These are phyloP conservation scores for Omphalea diandra DNA, from an alignment of 441 rosid species.

Conservation along the genomic window DNA sequence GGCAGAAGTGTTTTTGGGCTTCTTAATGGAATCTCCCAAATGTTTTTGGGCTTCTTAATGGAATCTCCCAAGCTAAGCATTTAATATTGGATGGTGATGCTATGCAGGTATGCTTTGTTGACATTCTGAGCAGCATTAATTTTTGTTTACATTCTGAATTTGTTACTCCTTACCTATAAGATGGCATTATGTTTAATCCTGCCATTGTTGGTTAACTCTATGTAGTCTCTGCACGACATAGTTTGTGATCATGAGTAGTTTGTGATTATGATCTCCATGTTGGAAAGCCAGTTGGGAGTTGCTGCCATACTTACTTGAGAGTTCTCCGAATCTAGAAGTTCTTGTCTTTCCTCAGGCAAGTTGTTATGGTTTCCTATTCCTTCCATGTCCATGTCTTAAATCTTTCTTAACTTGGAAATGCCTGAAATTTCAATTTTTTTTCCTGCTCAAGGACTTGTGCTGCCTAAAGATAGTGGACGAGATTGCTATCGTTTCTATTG, in stretches of 20 bases:
- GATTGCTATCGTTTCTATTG: neutral
- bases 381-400: neutral
- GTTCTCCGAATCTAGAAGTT: slow-evolving; percentile 12
- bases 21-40: slow-evolving; percentile 5
- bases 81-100: neutral
- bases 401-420: neutral
- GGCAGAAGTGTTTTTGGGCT: neutral
- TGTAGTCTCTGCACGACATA: neutral
- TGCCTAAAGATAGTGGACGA: slow-evolving; percentile 11
- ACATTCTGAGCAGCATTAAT: neutral
- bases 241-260: neutral
- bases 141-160: neutral
- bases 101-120: slow-evolving; percentile 8
- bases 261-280: neutral
- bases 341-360: slow-evolving; percentile 10
- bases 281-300: neutral
- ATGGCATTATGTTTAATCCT: neutral
- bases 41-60: too few relatives aligned
- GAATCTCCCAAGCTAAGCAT: slow-evolving; percentile 1
- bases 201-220: neutral
- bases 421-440: neutral
- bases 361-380: neutral
- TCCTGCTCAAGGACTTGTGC: slow-evolving; percentile 8
- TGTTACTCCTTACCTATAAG: neutral
- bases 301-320: neutral